These are phyloP conservation scores for Stephanodiscus triporus DNA, from an alignment of 108 stramenopile genomes.

Conservation along the genomic window DNA sequence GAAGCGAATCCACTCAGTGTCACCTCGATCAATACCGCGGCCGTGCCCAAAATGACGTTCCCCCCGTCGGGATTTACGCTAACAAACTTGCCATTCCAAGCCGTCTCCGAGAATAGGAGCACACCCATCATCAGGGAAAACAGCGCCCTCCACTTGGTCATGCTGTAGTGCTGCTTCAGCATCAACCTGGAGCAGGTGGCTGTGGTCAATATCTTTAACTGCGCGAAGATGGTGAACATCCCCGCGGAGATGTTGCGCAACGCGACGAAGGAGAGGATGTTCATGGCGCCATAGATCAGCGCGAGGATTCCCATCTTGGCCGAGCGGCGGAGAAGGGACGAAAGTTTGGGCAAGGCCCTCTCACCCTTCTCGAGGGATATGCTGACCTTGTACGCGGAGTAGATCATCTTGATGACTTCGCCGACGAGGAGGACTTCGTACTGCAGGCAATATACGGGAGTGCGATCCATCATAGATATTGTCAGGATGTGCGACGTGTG, in stretches of 20 bases:
- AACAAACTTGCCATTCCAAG: slow-evolving; percentile 54
- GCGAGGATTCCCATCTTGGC: slow-evolving; percentile 89
- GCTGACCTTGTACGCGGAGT: slow-evolving; percentile 61
- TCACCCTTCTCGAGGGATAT: slow-evolving; percentile 43
- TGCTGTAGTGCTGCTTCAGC: slow-evolving; percentile 73
- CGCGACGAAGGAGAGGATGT: slow-evolving; percentile 88
- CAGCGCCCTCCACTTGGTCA: slow-evolving; percentile 91
- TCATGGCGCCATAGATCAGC: slow-evolving; percentile 91
- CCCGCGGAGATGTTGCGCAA: slow-evolving; percentile 91
- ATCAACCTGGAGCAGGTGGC: slow-evolving; percentile 87
- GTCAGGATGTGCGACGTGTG: slow-evolving; percentile 19
- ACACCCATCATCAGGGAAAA: slow-evolving; percentile 87
- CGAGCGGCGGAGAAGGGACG: slow-evolving; percentile 69
- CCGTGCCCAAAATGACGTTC: slow-evolving; percentile 73
- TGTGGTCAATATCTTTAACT: slow-evolving; percentile 94
- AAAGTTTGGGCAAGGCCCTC: slow-evolving; percentile 33
- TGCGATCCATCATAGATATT: background rate
- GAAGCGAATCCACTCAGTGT: slow-evolving; percentile 91
- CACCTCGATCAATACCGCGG: slow-evolving; percentile 90
- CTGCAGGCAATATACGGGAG: slow-evolving; percentile 22
- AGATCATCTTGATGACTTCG: slow-evolving; percentile 81
- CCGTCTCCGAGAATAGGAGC: slow-evolving; percentile 86
- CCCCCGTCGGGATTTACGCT: slow-evolving; percentile 53
- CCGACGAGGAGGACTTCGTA: slow-evolving; percentile 82
- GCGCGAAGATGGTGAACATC: slow-evolving; percentile 89